Conservation (phyloP, 2,329 filamentous ascomycete species). For the Microcyclosporella mali region DNA sequence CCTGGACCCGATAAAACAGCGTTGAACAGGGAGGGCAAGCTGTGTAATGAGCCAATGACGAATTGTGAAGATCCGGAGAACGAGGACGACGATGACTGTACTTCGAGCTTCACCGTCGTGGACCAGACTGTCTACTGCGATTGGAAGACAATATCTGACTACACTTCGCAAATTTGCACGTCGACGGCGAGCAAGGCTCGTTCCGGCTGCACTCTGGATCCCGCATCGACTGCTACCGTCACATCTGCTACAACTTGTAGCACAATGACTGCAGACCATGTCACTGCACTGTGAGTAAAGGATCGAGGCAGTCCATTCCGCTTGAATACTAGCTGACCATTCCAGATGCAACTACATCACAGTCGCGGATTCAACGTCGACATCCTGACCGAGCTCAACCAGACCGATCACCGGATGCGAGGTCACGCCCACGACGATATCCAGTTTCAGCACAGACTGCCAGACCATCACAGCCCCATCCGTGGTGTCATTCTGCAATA, state of each 20-base stretch:
- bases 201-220: slow-evolving; percentile 4
- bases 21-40: slow-evolving; percentile 5
- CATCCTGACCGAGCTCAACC: slow-evolving; percentile 4
- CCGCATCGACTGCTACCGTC: slow-evolving; percentile 1
- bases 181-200: slow-evolving; percentile 5
- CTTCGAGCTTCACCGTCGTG: slow-evolving; percentile 5
- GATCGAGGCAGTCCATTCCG: neutral
- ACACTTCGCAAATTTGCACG: slow-evolving; percentile 3
- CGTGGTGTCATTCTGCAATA: slow-evolving; percentile 4
- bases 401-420: slow-evolving; percentile 1
- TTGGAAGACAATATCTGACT: slow-evolving; percentile 1
- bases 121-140: slow-evolving; percentile 10
- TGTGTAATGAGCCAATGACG: slow-evolving; percentile 6
- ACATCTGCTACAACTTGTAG: neutral
- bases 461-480: no score
- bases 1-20: neutral
- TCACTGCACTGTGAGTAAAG: slow-evolving; percentile 3
- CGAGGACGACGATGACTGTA: slow-evolving; percentile 8
- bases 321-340: no score
- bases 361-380: slow-evolving; percentile 2
- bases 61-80: slow-evolving; percentile 5
- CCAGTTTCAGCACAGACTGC: slow-evolving; percentile 8
- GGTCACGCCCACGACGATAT: slow-evolving; percentile 4
- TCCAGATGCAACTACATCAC: slow-evolving; percentile 5
- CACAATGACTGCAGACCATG: slow-evolving; percentile 3